phyloP scores from a whole-genome alignment of 371 early-diverging fungal species.

The Circinella umbellata region DNA sequence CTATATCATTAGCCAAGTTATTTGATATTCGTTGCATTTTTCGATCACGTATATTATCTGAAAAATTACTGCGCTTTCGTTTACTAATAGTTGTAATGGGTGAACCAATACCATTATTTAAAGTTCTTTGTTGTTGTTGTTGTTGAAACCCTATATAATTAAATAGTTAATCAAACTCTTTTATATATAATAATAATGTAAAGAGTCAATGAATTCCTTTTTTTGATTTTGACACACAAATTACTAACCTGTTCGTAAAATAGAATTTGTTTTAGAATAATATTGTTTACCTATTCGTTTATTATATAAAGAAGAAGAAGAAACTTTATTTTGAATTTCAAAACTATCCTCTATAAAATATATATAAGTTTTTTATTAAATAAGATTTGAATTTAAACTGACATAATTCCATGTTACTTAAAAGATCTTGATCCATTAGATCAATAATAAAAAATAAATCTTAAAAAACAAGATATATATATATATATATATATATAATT shows the following conservation, averaged over 20 bases:
- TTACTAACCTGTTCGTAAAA: neutral
- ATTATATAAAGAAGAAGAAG: constrained; percentile 15
- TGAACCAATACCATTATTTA: constrained; percentile 1
- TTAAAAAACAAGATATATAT: too few relatives aligned
- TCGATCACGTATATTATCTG: constrained; percentile 38
- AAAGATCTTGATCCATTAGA: constrained; percentile 3
- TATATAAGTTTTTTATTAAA: too few relatives aligned
- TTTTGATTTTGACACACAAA: too few relatives aligned
- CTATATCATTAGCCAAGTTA: constrained; percentile 50
- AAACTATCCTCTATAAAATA: constrained; percentile 17
- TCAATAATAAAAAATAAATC: neutral
- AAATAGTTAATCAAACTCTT: too few relatives aligned
- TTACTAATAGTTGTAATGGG: constrained; percentile 16
- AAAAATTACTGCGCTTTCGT: constrained; percentile 48
- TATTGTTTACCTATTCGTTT: constrained; percentile 8
- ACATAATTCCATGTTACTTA: too few relatives aligned
- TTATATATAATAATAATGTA: too few relatives aligned
- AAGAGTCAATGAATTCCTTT: too few relatives aligned
- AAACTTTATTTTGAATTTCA: constrained; percentile 28
- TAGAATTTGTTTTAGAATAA: neutral
- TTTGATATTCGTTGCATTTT: constrained; percentile 48
- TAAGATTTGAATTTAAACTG: neutral
- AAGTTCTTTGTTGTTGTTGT: neutral
- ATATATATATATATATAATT: too few relatives aligned
- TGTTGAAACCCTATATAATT: constrained; percentile 2